A percentile compares a stretch with the other conserved stretches of the same genome.
These are phyloP conservation scores for Mentha longifolia DNA, from an alignment of 257 asterid genomes.

Conservation along the genomic window DNA sequence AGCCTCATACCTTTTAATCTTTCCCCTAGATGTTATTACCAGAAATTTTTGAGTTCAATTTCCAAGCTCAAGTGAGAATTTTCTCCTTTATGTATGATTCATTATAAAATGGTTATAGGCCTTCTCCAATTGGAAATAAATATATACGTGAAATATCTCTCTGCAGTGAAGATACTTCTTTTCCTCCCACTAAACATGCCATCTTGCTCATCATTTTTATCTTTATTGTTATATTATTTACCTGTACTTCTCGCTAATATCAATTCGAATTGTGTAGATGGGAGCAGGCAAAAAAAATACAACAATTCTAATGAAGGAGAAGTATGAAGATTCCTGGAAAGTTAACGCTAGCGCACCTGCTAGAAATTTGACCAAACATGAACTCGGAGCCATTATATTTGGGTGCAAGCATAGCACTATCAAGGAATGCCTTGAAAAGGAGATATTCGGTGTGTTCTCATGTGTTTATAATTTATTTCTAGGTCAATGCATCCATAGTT, in stretches of 20 bases:
- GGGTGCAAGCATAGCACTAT: constrained; percentile 68
- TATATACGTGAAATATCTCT: background rate
- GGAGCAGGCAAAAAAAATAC: constrained; percentile 29
- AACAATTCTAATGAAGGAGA: background rate
- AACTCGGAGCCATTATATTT: constrained; percentile 67
- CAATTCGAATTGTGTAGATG: constrained; percentile 40
- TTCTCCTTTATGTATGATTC: too few species aligned
- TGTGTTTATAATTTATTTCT: background rate
- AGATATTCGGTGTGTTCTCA: constrained; percentile 58
- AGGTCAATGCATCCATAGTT: background rate
- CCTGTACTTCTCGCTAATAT: background rate
- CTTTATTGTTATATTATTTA: constrained; percentile 7
- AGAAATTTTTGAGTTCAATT: background rate
- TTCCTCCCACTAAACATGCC: background rate
- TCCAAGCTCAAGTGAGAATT: too few species aligned
- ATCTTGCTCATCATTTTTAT: background rate
- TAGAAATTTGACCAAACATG: constrained; percentile 49
- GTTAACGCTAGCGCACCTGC: constrained; percentile 31
- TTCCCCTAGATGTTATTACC: background rate
- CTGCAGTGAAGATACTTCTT: background rate
- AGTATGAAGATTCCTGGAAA: constrained; percentile 1
- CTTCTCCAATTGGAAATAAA: background rate
- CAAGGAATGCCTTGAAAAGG: constrained; percentile 51
- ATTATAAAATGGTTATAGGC: background rate
- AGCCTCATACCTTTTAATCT: background rate